Evolutionary conservation across 352 stramenopile genomes (phyloP).

Genomic region (Phytophthora tubulina): DNA sequence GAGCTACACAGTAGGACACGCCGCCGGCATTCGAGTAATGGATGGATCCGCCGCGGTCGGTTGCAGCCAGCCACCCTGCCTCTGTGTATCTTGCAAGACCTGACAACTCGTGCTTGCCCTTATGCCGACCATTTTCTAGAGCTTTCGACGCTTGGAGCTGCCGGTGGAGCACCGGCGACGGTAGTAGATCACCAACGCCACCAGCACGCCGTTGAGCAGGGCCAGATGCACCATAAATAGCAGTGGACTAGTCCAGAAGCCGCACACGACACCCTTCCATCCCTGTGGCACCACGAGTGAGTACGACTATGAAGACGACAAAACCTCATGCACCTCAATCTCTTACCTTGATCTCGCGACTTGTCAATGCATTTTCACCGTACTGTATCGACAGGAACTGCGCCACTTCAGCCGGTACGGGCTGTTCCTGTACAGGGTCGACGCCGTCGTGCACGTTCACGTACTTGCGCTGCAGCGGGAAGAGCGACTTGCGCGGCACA

Average conservation of each 20-base stretch:
- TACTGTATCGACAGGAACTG: conserved; percentile 82
- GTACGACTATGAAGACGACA: background rate
- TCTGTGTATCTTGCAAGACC: background rate
- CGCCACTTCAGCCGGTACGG: conserved; percentile 60
- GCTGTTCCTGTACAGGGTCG: conserved; percentile 59
- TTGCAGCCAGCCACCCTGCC: background rate
- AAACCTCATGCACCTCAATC: background rate
- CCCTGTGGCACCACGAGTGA: conserved; percentile 46
- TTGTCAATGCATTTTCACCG: conserved; percentile 57
- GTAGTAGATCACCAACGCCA: conserved; percentile 51
- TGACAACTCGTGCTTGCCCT: background rate
- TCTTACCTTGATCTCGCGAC: conserved; percentile 80
- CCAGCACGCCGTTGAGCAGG: conserved; percentile 48
- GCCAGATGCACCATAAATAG: conserved; percentile 69
- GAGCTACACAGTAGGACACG: conserved; percentile 15
- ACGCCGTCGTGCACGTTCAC: conserved; percentile 62
- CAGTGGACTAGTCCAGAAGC: conserved; percentile 76
- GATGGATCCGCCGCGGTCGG: background rate
- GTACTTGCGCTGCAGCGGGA: conserved; percentile 60
- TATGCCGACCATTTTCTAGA: conserved; percentile 31
- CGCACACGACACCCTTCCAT: conserved; percentile 83
- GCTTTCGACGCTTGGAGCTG: conserved; percentile 57
- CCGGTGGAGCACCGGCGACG: conserved; percentile 39
- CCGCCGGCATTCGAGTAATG: background rate
- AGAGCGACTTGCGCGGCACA: conserved; percentile 66